Evolutionary conservation across 164 flowering plant species (phyloP).

Genomic region (Nymphaea colorata): DNA sequence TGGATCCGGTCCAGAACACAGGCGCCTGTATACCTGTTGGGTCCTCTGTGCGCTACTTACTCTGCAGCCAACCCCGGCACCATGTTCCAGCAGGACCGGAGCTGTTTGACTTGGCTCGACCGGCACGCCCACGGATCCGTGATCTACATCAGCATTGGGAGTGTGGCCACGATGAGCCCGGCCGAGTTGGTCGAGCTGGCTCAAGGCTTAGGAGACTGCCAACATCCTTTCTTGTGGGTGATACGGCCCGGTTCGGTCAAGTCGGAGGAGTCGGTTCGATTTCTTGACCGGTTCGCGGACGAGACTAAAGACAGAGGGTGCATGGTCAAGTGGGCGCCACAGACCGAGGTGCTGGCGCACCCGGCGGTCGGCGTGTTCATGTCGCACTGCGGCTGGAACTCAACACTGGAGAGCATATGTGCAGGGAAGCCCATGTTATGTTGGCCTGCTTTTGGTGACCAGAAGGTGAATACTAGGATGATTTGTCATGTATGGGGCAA

Average conservation of each 20-base stretch:
- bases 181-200: slow-evolving; percentile 21
- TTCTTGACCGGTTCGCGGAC: slow-evolving; percentile 16
- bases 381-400: slow-evolving; percentile 56
- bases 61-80: slow-evolving; percentile 1
- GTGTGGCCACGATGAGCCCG: slow-evolving; percentile 17
- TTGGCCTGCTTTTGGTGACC: slow-evolving; percentile 33
- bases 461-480: slow-evolving; percentile 29
- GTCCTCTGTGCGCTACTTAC: slow-evolving; percentile 24
- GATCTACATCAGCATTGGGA: slow-evolving; percentile 35
- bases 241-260: slow-evolving; percentile 19
- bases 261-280: slow-evolving; percentile 5
- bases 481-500: slow-evolving; percentile 30
- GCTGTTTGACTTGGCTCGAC: slow-evolving; percentile 32
- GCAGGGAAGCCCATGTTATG: slow-evolving; percentile 64
- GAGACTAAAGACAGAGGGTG: slow-evolving; percentile 2
- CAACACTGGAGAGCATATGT: slow-evolving; percentile 37
- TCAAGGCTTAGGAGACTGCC: slow-evolving; percentile 27
- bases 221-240: slow-evolving; percentile 34
- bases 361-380: slow-evolving; percentile 41
- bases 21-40: slow-evolving; percentile 21
- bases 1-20: slow-evolving; percentile 4
- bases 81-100: slow-evolving; percentile 16
- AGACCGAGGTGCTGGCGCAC: slow-evolving; percentile 41
- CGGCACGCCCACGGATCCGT: slow-evolving; percentile 23
- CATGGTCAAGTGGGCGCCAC: slow-evolving; percentile 57